Percentiles rank a stretch among this genome's conserved stretches.
Conservation (phyloP, 2,329 filamentous ascomycete species). For the Zarea fungicola region DNA sequence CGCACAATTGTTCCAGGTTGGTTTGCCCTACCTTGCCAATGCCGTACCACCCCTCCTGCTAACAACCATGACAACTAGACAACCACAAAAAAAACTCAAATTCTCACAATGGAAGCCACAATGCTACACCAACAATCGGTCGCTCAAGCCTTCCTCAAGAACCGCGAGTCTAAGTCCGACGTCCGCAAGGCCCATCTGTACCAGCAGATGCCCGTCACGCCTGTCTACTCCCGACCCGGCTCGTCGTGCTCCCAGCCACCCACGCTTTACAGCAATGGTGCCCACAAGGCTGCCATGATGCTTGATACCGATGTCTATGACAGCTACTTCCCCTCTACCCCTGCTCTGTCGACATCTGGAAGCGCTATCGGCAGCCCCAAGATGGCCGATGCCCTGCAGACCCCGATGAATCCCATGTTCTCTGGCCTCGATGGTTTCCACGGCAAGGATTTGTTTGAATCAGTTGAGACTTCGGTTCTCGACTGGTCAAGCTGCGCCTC, state of each 20-base stretch:
- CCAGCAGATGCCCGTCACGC: constrained; percentile 54
- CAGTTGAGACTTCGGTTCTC: constrained; percentile 67
- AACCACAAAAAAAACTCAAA: constrained; percentile 14
- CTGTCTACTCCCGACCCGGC: constrained; percentile 60
- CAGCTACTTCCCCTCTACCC: constrained; percentile 77
- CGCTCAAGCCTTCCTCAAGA: constrained; percentile 85
- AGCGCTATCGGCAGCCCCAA: constrained; percentile 85
- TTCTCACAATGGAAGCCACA: constrained; percentile 57
- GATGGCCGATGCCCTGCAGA: constrained; percentile 69
- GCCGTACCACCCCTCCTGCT: neutral
- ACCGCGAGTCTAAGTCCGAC: constrained; percentile 67
- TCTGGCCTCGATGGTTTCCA: constrained; percentile 61
- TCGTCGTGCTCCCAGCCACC: constrained; percentile 60
- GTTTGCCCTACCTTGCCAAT: constrained; percentile 1
- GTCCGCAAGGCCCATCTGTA: constrained; percentile 69
- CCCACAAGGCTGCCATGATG: constrained; percentile 71
- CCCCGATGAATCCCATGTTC: constrained; percentile 77
- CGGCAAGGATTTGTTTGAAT: constrained; percentile 66
- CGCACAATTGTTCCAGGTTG: constrained; percentile 4
- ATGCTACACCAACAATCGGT: constrained; percentile 53
- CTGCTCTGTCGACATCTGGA: constrained; percentile 77
- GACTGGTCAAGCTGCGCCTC: constrained; percentile 76
- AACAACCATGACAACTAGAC: constrained; percentile 30
- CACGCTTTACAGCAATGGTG: constrained; percentile 51
- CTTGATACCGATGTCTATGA: constrained; percentile 71